Evolutionary conservation across 2,329 filamentous ascomycete genomes (phyloP), one percentile per base, ranked within the genome.

Genomic region (Boeremia exigua): DNA sequence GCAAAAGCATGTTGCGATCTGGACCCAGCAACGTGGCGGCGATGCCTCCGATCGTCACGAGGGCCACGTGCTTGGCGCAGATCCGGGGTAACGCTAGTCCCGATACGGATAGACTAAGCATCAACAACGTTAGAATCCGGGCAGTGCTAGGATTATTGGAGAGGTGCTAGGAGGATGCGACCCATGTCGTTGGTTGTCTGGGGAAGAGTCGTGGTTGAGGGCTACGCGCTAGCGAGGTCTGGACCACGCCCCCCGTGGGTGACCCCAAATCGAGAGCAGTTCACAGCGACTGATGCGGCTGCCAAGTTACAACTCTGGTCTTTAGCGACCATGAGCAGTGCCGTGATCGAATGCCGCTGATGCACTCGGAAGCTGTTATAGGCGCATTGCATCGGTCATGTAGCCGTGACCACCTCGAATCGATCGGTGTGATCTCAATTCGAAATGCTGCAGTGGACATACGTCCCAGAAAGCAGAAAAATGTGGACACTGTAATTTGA

Each of bases 11-110:
- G 32, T 42, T 15, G 11, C 15, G 11, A 48, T 56, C 53, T 51
- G 32, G 47, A 32, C 47, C 53, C 53, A 47, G 36, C 36, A 51
- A 51, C 47, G 37, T 47, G 37, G 47, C 53, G 47, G 43, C 42
- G 47, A 25, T 28, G 30, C 32, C 42, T 47, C 53, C 47, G 53
- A 56, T 48, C 53, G 25, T 38, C 42, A 19, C 47, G 47, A 51
- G 50, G 51, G 53, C 37, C 47, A 56, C 53, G 53, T 56, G 42
- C 53, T 51, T 56, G 53, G 53, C 53, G 36, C 27, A 33, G 27
- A 51, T 56, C 53, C 27, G 53, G 53, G 45, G 52, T 55, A 49
- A 30, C 17, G 28, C 45, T 55, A 34, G 45, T 28, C 52, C 36
- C 25, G 19, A 19, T 29, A 2, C 6, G 10, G 36, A 29, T 11